Evolutionary conservation across 768 basidiomycete genomes (phyloP), one percentile per base, ranked within the genome.

Genomic region (Stropharia rugosoannulata): DNA sequence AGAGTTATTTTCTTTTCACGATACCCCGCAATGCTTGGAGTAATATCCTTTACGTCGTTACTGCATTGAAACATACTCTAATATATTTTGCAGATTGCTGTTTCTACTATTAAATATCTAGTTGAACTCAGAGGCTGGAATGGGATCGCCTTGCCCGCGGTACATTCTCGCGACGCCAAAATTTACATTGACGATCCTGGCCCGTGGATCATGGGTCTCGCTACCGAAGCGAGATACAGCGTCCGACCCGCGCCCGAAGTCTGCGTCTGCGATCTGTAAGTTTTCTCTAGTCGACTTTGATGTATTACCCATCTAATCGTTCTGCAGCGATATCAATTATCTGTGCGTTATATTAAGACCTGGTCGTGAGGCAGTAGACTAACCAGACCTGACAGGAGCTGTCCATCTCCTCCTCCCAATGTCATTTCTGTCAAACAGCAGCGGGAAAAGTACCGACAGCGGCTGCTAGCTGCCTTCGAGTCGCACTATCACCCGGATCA

Each of bases 111-210:
- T 71, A 90, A 87, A 69, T 95, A 95, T 66, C 82, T 98, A 47
- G 91, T 95, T 54, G 95, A 97, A 70, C 72, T 95, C 49, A 86
- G 93, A 42, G 94, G 93, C 4, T 97, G 95, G 95, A 90, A 84
- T 65, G 95, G 95, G 3, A 86, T 96, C 49, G 87, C 90, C 13
- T 79, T 95, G 41, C 76, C 87, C 36, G 80, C 91, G 1, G 89
- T 93, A 35, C 93, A 95, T 67, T 85, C 88, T 35, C 86, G 95
- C 43, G 96, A 97, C 60, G 87, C 93, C 25, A 92, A 89, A 67
- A 92, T 98, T 50, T 92, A 93, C 61, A 88, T 95, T 59, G 95
- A 98, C 61, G 95, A 98, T 69, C 93, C 95, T 41, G 95, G 95
- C 35, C 96, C 96, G 57, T 98, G 93, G 87, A 94, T 98, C 63